Evolutionary conservation across 2,329 filamentous ascomycete genomes (phyloP).

Genomic region (Neurospora sp.): DNA sequence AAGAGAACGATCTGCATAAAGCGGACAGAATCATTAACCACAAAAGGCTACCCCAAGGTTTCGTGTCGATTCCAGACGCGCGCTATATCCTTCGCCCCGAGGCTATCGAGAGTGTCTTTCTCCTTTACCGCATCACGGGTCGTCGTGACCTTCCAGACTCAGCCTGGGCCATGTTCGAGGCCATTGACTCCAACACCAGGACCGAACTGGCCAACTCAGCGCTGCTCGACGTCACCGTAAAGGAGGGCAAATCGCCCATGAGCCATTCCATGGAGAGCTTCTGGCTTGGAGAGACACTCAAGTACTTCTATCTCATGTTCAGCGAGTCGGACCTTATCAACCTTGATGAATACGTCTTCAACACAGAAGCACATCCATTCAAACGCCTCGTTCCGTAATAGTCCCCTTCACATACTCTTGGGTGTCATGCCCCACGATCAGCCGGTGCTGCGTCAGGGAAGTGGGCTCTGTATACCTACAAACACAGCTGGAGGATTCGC

Average conservation of each 20-base stretch:
- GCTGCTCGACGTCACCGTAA: slow-evolving; percentile 36
- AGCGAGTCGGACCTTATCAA: slow-evolving; percentile 9
- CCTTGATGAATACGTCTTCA: slow-evolving; percentile 15
- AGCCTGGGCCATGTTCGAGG: slow-evolving; percentile 42
- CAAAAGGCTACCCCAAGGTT: slow-evolving; percentile 50
- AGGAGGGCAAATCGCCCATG: slow-evolving; percentile 19
- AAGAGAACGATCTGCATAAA: slow-evolving; percentile 1
- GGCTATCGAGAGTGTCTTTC: slow-evolving; percentile 31
- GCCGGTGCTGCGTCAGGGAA: not conserved
- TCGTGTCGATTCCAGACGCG: slow-evolving; percentile 43
- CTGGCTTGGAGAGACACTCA: slow-evolving; percentile 14
- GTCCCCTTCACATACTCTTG: not conserved
- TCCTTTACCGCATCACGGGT: slow-evolving; percentile 43
- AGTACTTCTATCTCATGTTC: slow-evolving; percentile 14
- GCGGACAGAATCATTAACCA: slow-evolving; percentile 4
- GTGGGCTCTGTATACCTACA: not conserved
- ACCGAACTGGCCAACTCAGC: slow-evolving; percentile 36
- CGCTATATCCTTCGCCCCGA: slow-evolving; percentile 34
- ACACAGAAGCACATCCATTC: slow-evolving; percentile 12
- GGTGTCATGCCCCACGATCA: not conserved
- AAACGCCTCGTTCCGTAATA: slow-evolving; percentile 5
- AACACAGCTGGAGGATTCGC: not conserved
- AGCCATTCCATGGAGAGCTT: slow-evolving; percentile 27
- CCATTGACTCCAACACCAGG: slow-evolving; percentile 32
- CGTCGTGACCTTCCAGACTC: slow-evolving; percentile 36